phyloP scores from a whole-genome alignment of 2,329 filamentous ascomycete species.

The Colletotrichum brevisporum region DNA sequence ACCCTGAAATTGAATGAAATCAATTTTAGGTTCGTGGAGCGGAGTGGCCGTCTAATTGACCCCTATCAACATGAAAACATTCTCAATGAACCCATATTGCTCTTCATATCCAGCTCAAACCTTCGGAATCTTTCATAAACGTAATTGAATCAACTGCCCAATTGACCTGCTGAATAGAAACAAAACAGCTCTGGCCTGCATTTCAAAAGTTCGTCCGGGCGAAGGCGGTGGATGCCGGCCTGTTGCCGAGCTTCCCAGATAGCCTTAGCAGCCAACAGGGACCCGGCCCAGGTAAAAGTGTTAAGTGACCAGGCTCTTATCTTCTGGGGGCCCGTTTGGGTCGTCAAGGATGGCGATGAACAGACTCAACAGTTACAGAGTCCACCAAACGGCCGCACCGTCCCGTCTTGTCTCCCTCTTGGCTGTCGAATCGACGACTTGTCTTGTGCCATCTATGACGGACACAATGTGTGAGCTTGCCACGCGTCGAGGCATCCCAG shows the following conservation, averaged over 20 bases:
- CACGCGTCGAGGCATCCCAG: too few relatives aligned
- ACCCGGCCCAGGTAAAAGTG: too few relatives aligned
- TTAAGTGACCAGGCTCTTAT: slow-evolving; percentile 32
- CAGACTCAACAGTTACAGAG: not conserved
- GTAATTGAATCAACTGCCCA: slow-evolving; percentile 1
- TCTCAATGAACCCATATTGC: not conserved
- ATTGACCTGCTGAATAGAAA: not conserved
- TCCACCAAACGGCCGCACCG: not conserved
- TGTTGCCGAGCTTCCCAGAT: slow-evolving; percentile 19
- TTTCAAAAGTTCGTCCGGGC: slow-evolving; percentile 23
- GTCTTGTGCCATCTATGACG: not conserved
- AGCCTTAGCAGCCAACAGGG: slow-evolving; percentile 11
- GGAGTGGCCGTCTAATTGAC: slow-evolving; percentile 10
- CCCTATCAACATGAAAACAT: not conserved
- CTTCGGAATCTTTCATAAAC: not conserved
- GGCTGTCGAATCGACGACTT: not conserved
- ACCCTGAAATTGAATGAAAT: too few relatives aligned
- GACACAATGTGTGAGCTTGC: not conserved
- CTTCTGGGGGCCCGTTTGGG: not conserved
- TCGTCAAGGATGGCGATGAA: not conserved
- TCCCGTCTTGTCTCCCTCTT: slow-evolving; percentile 8
- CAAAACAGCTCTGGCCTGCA: not conserved
- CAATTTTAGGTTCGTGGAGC: slow-evolving; percentile 10
- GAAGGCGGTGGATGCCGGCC: not conserved
- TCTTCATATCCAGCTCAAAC: too few relatives aligned